Base-by-base conservation (phyloP, 2,329 filamentous ascomycete species). In the Emmonsiellopsis sp. region DNA sequence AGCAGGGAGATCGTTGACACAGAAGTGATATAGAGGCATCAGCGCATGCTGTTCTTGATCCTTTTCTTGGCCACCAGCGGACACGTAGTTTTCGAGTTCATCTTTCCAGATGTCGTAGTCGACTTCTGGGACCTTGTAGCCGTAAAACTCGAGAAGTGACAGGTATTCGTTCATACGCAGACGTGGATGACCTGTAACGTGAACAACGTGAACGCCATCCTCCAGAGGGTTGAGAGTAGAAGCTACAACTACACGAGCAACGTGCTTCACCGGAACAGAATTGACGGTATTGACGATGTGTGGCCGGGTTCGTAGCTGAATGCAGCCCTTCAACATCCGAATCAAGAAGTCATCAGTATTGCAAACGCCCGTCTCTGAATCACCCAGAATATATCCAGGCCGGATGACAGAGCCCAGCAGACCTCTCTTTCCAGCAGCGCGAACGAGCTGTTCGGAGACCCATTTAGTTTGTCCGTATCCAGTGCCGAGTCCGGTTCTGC, bases 381-480 rank as follows among this genome's bases (percentile, higher is more conserved):
- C 83, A 27, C 90, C 92, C 3, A 86, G 77, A 39, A 96, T 83
- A 67, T 96, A 96, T 33, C 92, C 90, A 3, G 92, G 86, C 10
- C 92, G 83, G 48, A 95, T 76, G 42, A 95, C 81, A 21, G 84
- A 79, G 13, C 88, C 91, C 13, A 72, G 75, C 2, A 96, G 80
- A 10, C 92, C 91, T 53, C 88, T 80, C 53, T 75, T 76, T 49
- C 90, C 88, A 31, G 92, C 91, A 67, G 88, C 86, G 27, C 87
- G 80, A 21, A 90, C 81, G 47, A 96, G 77, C 59, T 80, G 81
- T 64, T 85, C 83, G 2, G 80, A 79, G 5, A 81, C 87, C 90
- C 90, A 96, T 73, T 97, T 96, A 59, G 82, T 83, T 68, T 96
- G 91, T 2, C 92, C 91, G 63, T 96, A 96, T 5, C 92, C 91